Percentiles rank a stretch among this genome's conserved stretches.
phyloP scores from a whole-genome alignment of 2,329 filamentous ascomycete species.

The Botrytis galanthina region DNA sequence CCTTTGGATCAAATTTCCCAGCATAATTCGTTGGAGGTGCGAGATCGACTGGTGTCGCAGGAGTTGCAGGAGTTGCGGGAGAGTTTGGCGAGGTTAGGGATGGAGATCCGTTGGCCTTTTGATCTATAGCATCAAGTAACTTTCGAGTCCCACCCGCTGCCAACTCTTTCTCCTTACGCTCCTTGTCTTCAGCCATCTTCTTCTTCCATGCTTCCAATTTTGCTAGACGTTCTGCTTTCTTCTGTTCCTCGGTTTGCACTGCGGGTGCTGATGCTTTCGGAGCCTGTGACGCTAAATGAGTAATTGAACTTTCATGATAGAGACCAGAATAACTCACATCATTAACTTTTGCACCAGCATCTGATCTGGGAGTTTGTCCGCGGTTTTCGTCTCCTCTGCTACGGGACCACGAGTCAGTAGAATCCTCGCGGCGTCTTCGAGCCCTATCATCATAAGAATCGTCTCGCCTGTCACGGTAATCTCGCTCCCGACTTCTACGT shows the following conservation, averaged over 20 bases:
- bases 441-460: constrained; percentile 63
- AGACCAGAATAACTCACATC: constrained; percentile 51
- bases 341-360: constrained; percentile 46
- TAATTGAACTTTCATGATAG: neutral
- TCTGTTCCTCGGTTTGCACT: constrained; percentile 65
- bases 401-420: constrained; percentile 67
- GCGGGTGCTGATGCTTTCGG: constrained; percentile 52
- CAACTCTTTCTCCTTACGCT: constrained; percentile 68
- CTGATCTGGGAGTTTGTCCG: constrained; percentile 51
- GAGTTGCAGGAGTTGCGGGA: constrained; percentile 47
- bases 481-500: constrained; percentile 65
- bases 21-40: constrained; percentile 61
- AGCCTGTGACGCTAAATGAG: constrained; percentile 43
- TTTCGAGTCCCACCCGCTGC: constrained; percentile 63
- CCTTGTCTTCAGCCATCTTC: constrained; percentile 73
- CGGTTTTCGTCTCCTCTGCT: constrained; percentile 65
- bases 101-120: constrained; percentile 53
- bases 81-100: constrained; percentile 50
- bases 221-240: constrained; percentile 75
- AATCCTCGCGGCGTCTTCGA: constrained; percentile 64
- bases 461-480: constrained; percentile 68
- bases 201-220: constrained; percentile 91
- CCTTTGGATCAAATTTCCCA: constrained; percentile 85
- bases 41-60: constrained; percentile 45
- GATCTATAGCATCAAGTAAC: constrained; percentile 71